Evolutionary conservation across 805 yeast species (phyloP).

Genomic region (Kodamaea lidongshanica): DNA sequence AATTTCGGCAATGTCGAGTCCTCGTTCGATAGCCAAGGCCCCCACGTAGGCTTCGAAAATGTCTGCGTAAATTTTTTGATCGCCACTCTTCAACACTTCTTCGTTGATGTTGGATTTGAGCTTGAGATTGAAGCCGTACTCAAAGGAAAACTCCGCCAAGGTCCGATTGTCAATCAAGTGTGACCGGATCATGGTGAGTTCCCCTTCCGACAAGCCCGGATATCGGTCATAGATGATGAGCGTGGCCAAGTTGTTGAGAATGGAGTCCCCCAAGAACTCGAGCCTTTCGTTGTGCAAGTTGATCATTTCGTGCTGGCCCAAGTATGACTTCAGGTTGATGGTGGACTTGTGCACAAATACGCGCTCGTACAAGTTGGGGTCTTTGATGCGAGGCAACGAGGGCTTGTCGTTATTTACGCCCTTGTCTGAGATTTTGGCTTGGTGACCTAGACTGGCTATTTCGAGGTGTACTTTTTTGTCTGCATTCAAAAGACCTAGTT

Average conservation of each 20-base stretch:
- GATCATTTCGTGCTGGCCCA: constrained; percentile 52
- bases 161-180: constrained; percentile 67
- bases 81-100: constrained; percentile 42
- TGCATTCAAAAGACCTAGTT: constrained; percentile 5
- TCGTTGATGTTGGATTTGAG: constrained; percentile 48
- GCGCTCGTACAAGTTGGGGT: constrained; percentile 52
- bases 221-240: constrained; percentile 57
- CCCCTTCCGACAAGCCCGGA: constrained; percentile 76
- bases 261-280: constrained; percentile 88
- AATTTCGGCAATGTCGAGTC: constrained; percentile 41
- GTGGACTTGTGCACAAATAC: constrained; percentile 81
- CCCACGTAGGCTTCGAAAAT: constrained; percentile 93
- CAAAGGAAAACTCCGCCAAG: constrained; percentile 60
- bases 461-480: constrained; percentile 6
- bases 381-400: constrained; percentile 57
- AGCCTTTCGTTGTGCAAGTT: constrained; percentile 75
- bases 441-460: constrained; percentile 6
- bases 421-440: constrained; percentile 3
- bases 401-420: constrained; percentile 36
- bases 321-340: constrained; percentile 50
- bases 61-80: constrained; percentile 75
- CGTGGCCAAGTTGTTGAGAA: constrained; percentile 68
- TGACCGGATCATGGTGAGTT: constrained; percentile 63
- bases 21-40: constrained; percentile 61
- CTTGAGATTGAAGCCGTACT: constrained; percentile 59